Percentiles rank a stretch among this genome's conserved stretches.
Conservation (phyloP, 2,329 filamentous ascomycete genomes). For the Colletotrichum costaricense region DNA sequence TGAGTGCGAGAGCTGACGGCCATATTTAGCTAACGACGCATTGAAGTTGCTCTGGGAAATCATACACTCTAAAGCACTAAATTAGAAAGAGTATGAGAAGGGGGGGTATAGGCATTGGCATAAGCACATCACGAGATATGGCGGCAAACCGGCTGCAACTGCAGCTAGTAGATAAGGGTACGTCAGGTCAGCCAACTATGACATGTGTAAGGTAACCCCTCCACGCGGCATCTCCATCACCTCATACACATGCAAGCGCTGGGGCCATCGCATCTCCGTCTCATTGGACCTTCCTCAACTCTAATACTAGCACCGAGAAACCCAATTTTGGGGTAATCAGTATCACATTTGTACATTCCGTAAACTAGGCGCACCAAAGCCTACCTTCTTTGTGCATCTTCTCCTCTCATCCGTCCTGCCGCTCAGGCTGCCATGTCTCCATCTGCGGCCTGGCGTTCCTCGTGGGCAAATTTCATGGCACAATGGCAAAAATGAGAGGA, state of each 20-base stretch:
- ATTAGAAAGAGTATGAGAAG: neutral
- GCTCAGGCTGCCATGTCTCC: neutral
- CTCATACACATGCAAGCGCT: neutral
- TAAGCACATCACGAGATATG: neutral
- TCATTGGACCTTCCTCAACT: neutral
- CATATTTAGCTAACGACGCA: neutral
- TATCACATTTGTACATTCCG: too few species aligned
- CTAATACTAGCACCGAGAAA: neutral
- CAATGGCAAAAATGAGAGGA: too few species aligned
- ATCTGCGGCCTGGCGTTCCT: too few species aligned
- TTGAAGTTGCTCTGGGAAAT: neutral
- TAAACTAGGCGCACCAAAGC: neutral
- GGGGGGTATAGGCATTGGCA: neutral
- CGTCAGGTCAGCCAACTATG: constrained; percentile 15
- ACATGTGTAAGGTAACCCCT: constrained; percentile 1
- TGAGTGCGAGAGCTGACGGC: neutral
- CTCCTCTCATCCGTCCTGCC: neutral
- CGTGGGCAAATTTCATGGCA: neutral
- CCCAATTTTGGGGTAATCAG: neutral
- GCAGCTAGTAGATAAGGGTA: neutral
- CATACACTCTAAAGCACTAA: too few species aligned
- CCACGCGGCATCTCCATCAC: neutral
- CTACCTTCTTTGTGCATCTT: neutral
- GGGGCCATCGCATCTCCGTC: neutral
- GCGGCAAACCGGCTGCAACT: neutral